Evolutionary conservation across 1,284 basidiomycete genomes (phyloP).

Genomic region (Cerioporus squamosus): DNA sequence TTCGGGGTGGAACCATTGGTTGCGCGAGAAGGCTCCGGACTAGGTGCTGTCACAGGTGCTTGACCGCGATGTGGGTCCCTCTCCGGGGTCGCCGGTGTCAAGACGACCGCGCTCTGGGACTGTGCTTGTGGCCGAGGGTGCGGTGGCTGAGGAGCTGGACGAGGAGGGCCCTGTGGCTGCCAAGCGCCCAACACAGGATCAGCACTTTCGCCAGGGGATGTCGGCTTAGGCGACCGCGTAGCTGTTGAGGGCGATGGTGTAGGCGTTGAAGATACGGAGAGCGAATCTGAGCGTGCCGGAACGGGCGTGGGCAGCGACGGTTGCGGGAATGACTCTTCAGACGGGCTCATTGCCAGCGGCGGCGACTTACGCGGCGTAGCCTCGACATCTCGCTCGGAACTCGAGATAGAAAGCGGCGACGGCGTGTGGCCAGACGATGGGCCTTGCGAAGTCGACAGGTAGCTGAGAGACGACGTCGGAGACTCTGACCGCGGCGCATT

Average conservation of each 20-base stretch:
- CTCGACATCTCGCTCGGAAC: conserved; percentile 3
- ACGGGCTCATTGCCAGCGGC: conserved; percentile 15
- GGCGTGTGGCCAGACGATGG: conserved; percentile 24
- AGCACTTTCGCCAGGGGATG: conserved; percentile 12
- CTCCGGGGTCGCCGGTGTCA: conserved; percentile 18
- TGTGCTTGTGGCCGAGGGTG: not conserved
- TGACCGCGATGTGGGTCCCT: conserved; percentile 4
- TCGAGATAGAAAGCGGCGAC: conserved; percentile 23
- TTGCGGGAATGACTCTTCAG: conserved; percentile 15
- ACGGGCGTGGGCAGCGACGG: conserved; percentile 8
- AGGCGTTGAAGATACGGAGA: conserved; percentile 9
- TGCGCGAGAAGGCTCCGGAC: not conserved
- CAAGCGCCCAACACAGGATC: conserved; percentile 27
- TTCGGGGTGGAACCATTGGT: conserved; percentile 5
- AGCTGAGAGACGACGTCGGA: conserved; percentile 3
- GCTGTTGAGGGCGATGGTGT: conserved; percentile 18
- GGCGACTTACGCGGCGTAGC: conserved; percentile 15
- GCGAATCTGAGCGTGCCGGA: conserved; percentile 20
- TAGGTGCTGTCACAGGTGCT: not conserved
- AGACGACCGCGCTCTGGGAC: conserved; percentile 8
- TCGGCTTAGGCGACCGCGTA: conserved; percentile 3
- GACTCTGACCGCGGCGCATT: conserved; percentile 15
- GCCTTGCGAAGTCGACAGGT: conserved; percentile 23
- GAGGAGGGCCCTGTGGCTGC: conserved; percentile 16
- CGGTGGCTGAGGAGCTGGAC: conserved; percentile 13